Percentiles rank a stretch among this genome's conserved stretches.
Evolutionary conservation across 345 rosid species (phyloP).

Genomic region (Acer campestre): DNA sequence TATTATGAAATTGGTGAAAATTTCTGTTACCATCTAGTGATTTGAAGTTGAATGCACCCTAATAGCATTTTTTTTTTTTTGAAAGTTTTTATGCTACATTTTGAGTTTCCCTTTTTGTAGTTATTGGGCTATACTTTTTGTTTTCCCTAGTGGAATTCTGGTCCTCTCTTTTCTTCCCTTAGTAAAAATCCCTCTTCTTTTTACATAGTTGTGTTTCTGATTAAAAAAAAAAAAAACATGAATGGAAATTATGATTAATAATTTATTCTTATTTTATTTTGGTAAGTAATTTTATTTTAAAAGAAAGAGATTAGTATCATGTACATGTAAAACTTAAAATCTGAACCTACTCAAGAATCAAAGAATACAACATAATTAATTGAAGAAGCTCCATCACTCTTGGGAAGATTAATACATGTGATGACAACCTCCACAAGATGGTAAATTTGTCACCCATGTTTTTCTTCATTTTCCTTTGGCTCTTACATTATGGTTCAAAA

Average conservation of each 20-base stretch:
- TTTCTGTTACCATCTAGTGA: not conserved
- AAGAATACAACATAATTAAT: not conserved
- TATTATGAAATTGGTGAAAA: not conserved
- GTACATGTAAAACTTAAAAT: not conserved
- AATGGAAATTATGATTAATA: not conserved
- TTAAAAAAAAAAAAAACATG: too few species aligned
- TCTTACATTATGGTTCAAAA: not conserved
- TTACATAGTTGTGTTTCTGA: not conserved
- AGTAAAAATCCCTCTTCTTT: not conserved
- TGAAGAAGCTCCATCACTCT: not conserved
- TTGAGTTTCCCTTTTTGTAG: not conserved
- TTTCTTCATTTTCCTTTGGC: not conserved
- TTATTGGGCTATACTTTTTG: not conserved
- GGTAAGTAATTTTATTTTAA: not conserved
- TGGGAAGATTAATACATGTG: not conserved
- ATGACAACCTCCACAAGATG: not conserved
- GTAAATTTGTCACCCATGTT: not conserved
- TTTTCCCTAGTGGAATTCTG: not conserved
- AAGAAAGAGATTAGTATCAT: not conserved
- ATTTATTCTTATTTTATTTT: not conserved
- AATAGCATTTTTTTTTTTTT: not conserved
- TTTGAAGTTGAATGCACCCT: not conserved
- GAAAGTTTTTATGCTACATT: not conserved
- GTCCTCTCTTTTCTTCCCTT: not conserved
- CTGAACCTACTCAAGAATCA: not conserved